Conservation (phyloP, 495 filamentous ascomycete species). For the Podospora didyma region DNA sequence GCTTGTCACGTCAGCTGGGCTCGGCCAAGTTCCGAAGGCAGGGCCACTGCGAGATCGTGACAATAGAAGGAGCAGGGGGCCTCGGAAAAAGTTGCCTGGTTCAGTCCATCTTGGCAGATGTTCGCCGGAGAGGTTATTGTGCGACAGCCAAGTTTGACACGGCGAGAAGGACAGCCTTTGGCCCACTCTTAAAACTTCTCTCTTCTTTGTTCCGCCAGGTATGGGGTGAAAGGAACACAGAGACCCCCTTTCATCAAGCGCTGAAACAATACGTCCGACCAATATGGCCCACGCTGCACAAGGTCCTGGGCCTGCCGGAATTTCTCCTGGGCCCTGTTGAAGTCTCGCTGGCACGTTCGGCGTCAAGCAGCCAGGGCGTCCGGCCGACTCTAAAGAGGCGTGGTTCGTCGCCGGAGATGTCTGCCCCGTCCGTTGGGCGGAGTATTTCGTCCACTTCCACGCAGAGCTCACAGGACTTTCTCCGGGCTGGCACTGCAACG, state of each 20-base stretch:
- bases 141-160: constrained; percentile 81
- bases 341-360: constrained; percentile 4
- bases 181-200: constrained; percentile 73
- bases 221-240: constrained; percentile 83
- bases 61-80: constrained; percentile 70
- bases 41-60: constrained; percentile 72
- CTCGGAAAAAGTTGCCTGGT: constrained; percentile 81
- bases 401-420: constrained; percentile 40
- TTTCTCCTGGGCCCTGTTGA: constrained; percentile 53
- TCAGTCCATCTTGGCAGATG: constrained; percentile 69
- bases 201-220: constrained; percentile 85
- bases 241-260: constrained; percentile 73
- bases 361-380: constrained; percentile 16
- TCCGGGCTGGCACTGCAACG: constrained; percentile 61
- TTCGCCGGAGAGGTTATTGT: constrained; percentile 73
- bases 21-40: constrained; percentile 59
- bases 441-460: constrained; percentile 19
- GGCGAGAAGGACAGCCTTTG: constrained; percentile 76
- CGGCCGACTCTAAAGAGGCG: constrained; percentile 30
- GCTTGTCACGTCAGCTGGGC: constrained; percentile 40
- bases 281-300: constrained; percentile 74
- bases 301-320: constrained; percentile 74
- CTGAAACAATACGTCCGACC: constrained; percentile 69
- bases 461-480: constrained; percentile 65
- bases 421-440: constrained; percentile 9